phyloP scores from a whole-genome alignment of 164 flowering plant species.

The Aristolochia contorta region DNA sequence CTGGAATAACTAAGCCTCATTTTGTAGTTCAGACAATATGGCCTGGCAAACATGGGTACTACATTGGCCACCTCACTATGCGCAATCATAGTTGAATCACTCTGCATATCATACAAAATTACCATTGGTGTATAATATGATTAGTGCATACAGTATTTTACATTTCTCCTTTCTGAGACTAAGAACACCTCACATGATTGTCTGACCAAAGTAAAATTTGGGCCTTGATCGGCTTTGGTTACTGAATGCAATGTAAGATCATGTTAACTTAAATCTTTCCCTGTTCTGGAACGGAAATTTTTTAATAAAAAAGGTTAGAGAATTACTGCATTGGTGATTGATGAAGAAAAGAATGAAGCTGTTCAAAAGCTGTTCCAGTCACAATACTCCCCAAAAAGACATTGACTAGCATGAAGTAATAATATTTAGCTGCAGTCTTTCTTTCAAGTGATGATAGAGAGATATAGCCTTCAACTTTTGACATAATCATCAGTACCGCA shows the following conservation, averaged over 20 bases:
- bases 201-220: too few relatives aligned
- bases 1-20: neutral
- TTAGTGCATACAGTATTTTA: too few relatives aligned
- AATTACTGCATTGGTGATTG: slow-evolving; percentile 81
- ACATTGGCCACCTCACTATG: neutral
- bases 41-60: neutral
- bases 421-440: slow-evolving; percentile 77
- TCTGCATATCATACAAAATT: too few relatives aligned
- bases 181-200: too few relatives aligned
- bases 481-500: slow-evolving; percentile 72
- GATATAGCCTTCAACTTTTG: slow-evolving; percentile 83
- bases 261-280: neutral
- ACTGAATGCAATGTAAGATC: neutral
- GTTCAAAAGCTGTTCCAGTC: slow-evolving; percentile 94
- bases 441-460: slow-evolving; percentile 69
- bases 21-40: neutral
- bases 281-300: neutral
- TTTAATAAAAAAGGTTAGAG: slow-evolving; percentile 7
- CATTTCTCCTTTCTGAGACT: too few relatives aligned
- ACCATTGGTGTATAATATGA: too few relatives aligned
- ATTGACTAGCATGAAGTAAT: slow-evolving; percentile 90
- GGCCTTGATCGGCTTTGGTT: too few relatives aligned
- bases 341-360: slow-evolving; percentile 80
- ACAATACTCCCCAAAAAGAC: slow-evolving; percentile 93
- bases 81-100: too few relatives aligned